Base-by-base conservation (phyloP, 441 rosid species). In the Omphalea diandra region DNA sequence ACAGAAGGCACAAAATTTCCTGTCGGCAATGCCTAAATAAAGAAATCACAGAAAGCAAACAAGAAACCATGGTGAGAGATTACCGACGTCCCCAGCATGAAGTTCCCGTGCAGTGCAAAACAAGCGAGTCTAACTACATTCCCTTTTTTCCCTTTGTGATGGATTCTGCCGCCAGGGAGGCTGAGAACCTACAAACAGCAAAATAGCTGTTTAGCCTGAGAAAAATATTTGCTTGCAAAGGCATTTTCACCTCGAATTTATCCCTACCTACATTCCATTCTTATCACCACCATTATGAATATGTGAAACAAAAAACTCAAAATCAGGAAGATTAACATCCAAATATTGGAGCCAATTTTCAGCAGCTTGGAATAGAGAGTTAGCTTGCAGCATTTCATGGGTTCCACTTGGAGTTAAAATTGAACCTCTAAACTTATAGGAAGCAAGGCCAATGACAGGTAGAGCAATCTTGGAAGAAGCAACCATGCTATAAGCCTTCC, bases 271-370 rank as follows among this genome's bases (percentile, higher is more conserved):
- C 61, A 31, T 22, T 35, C 49, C 31, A 12, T 57, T n/a, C 5
- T 27, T 76, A 67, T 69, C 69, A 80, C 70, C 67, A 65, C 75
- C 67, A 18, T 56, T 71, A 59, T 27, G 78, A 59, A 57, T 75
- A 55, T 82, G 83, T 29, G 87, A 80, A 20, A 84, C 73, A 66
- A 88, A 88, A 82, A 88, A 90, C 65, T 60, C 78, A 80, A 71
- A 88, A 70, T 87, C 97, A 0, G 91, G 97, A 74, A 86, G 94
- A 49, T 81, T 83, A 8, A 88, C 94, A 65, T 79, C 83, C 78
- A 87, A 74, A 68, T 27, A 56, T 73, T 69, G 82, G 17, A 90
- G 90, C 92, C 88, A 88, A 50, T 76, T 73, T 55, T 86, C 90
- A 14, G 97, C 92, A 52, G 75, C 80, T 70, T 65, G 87, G 68